Percentiles rank a stretch among this genome's conserved stretches.
phyloP scores from a whole-genome alignment of 441 rosid species.

The Biscutella laevigata region DNA sequence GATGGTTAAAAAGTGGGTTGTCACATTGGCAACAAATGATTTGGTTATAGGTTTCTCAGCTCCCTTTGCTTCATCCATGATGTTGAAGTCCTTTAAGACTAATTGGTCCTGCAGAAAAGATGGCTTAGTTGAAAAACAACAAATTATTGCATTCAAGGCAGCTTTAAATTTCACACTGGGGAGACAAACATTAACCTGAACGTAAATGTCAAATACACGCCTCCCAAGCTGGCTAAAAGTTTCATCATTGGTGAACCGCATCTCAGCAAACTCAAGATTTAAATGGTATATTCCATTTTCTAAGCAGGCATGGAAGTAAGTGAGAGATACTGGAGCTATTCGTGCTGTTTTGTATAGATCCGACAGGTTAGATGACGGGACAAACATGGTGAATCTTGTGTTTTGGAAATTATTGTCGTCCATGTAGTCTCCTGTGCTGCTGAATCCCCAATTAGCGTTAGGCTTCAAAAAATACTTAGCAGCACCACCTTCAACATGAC shows the following conservation, averaged over 20 bases:
- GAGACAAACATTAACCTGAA: constrained; percentile 42
- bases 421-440: constrained; percentile 76
- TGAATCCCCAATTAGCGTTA: constrained; percentile 57
- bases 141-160: background rate
- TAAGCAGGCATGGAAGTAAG: constrained; percentile 57
- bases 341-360: constrained; percentile 46
- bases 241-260: constrained; percentile 38
- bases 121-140: background rate
- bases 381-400: constrained; percentile 32
- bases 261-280: constrained; percentile 49
- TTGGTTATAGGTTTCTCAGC: constrained; percentile 33
- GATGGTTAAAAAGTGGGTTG: constrained; percentile 41
- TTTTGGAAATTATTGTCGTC: constrained; percentile 66
- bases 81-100: constrained; percentile 40
- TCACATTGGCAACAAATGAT: constrained; percentile 28
- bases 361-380: constrained; percentile 24
- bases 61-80: constrained; percentile 40
- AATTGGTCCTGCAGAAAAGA: constrained; percentile 34
- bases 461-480: constrained; percentile 38
- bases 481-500: constrained; percentile 42
- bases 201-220: constrained; percentile 48
- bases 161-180: background rate
- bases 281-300: constrained; percentile 42
- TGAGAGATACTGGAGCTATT: constrained; percentile 47
- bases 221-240: constrained; percentile 46